Percentiles rank a stretch among this genome's conserved stretches.
These are phyloP conservation scores for Mycosarcoma maydis DNA, from an alignment of 1,284 basidiomycete species.

Conservation along the genomic window DNA sequence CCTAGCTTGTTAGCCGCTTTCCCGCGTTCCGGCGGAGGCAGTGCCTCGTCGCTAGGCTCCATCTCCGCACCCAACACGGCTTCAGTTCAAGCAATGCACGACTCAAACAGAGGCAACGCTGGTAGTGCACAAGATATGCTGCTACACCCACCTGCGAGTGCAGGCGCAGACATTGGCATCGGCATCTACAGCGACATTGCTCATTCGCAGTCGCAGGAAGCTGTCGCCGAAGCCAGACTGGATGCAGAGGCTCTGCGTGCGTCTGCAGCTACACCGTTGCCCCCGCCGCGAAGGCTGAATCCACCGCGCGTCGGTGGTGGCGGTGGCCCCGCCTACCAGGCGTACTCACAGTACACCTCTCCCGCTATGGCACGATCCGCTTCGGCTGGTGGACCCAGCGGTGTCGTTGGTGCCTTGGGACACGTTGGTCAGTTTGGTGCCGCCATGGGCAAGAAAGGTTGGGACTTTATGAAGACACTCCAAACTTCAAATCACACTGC, in stretches of 20 bases:
- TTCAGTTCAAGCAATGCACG: background rate
- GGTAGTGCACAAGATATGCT: background rate
- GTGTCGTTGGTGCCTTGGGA: constrained; percentile 39
- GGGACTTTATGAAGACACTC: constrained; percentile 53
- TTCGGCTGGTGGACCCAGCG: constrained; percentile 6
- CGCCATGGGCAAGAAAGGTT: constrained; percentile 52
- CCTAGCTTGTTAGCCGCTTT: constrained; percentile 32
- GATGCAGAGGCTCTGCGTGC: constrained; percentile 35
- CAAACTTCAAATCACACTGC: constrained; percentile 14
- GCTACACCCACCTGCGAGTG: constrained; percentile 16
- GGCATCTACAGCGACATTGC: constrained; percentile 16
- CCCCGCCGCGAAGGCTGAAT: constrained; percentile 31
- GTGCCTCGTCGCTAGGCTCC: background rate
- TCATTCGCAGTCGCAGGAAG: constrained; percentile 35
- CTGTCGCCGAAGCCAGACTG: constrained; percentile 15
- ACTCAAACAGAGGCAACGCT: background rate
- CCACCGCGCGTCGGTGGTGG: constrained; percentile 1
- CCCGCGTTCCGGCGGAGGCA: constrained; percentile 7
- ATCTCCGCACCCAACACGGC: constrained; percentile 17
- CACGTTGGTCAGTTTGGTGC: constrained; percentile 51
- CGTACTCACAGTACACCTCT: background rate
- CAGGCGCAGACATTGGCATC: constrained; percentile 3
- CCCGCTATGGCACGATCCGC: constrained; percentile 1
- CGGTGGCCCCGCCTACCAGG: background rate
- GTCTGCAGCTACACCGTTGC: constrained; percentile 38